Evolutionary conservation across 2,329 filamentous ascomycete genomes (phyloP), one percentile per base, ranked within the genome.

Genomic region (Penicillium palitans): DNA sequence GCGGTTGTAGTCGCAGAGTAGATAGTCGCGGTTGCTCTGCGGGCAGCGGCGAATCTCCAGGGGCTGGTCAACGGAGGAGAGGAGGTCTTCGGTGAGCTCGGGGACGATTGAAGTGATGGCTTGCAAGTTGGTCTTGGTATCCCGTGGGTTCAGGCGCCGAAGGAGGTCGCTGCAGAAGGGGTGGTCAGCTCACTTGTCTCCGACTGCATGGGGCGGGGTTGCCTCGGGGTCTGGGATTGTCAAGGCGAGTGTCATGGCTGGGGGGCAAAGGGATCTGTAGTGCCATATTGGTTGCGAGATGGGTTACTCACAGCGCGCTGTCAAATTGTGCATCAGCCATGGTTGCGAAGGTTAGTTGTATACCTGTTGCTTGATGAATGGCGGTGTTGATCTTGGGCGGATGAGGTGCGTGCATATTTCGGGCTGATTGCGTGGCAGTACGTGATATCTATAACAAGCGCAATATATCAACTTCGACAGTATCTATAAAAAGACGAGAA

Each of bases 1-100:
- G 65, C 95, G 93, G 84, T 99, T 99, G 84, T 99, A 99, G 84
- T 99, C 95, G 83, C 95, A 99, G 71, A 97, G 90, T 52, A 99
- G 87, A 81, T 96, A 99, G 79, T 98, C 95, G 67, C 93, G 90
- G 69, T 92, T 91, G 33, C 91, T 90, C 78, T 93, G 90, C 68
- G 87, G 86, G 83, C 95, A 98, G 66, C 90, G 89, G 69, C 89
- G 88, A 63, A 96, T 85, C 59, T 90, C 87, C 57, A 99, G 88
- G 25, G 95, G 95, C 77, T 98, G 93, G 78, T 99, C 95, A 68
- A 99, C 95, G 25, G 93, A 96, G 66, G 93, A 95, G 65, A 99
- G 91, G 44, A 99, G 91, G 76, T 99, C 95, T 83, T 99, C 95
- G 71, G 93, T 95, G 60, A 99, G 88, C 68, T 93, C 89, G 17